A percentile compares a stretch with the other conserved stretches of the same genome.
Conservation (phyloP, 345 rosid species). For the Aquilaria yunnanensis region DNA sequence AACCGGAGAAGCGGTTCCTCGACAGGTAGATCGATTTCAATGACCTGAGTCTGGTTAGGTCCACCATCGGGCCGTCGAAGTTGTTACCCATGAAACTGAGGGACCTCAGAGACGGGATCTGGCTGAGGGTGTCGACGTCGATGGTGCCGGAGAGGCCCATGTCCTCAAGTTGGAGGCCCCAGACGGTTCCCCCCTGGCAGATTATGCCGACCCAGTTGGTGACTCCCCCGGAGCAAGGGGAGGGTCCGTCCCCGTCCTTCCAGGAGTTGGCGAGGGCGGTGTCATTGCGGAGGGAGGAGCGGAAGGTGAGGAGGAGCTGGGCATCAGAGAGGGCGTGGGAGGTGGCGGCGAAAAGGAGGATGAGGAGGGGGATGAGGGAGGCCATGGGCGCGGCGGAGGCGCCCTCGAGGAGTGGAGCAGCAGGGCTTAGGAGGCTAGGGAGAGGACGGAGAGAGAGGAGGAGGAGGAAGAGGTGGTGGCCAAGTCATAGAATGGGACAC, state of each 20-base stretch:
- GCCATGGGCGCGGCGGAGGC: slow-evolving; percentile 51
- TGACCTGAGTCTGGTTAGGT: slow-evolving; percentile 35
- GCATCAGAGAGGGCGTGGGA: slow-evolving; percentile 30
- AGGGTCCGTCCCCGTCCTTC: slow-evolving; percentile 2
- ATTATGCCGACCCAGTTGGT: slow-evolving; percentile 61
- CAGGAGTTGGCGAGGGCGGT: slow-evolving; percentile 37
- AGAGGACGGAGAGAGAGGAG: slow-evolving; percentile 2
- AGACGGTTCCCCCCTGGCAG: slow-evolving; percentile 35
- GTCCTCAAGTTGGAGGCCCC: slow-evolving; percentile 66
- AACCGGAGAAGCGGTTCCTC: slow-evolving; percentile 50
- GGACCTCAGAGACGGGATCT: slow-evolving; percentile 38
- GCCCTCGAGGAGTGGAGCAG: slow-evolving; percentile 43
- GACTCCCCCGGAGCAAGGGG: slow-evolving; percentile 27
- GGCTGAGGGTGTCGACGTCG: slow-evolving; percentile 31
- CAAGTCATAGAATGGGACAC: too few species aligned
- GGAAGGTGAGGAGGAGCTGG: slow-evolving; percentile 53
- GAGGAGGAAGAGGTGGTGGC: neutral
- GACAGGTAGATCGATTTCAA: slow-evolving; percentile 61
- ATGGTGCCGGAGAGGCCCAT: slow-evolving; percentile 48
- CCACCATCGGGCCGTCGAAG: slow-evolving; percentile 57
- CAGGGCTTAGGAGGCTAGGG: slow-evolving; percentile 15
- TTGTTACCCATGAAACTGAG: slow-evolving; percentile 57
- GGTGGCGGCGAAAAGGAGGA: neutral
- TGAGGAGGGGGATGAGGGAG: slow-evolving; percentile 4
- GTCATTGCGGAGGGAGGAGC: slow-evolving; percentile 33